phyloP scores from a whole-genome alignment of 208 protist species.

The Leishmania martiniquensis region DNA sequence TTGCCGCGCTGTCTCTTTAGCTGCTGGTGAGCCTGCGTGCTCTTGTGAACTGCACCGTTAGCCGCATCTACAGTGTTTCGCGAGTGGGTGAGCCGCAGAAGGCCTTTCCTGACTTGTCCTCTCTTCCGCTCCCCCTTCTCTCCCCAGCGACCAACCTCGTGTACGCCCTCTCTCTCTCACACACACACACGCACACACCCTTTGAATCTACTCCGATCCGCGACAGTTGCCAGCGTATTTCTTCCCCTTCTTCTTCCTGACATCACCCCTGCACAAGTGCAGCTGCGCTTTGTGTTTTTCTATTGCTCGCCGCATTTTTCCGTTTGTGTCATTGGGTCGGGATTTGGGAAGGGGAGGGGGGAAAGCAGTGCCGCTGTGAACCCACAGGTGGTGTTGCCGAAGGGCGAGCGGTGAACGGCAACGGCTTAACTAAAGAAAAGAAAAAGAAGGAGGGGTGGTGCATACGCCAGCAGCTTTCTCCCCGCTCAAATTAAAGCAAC shows the following conservation, averaged over 20 bases:
- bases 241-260: not conserved
- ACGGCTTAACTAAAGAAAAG: no score
- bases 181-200: not conserved
- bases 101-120: not conserved
- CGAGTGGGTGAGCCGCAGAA: not conserved
- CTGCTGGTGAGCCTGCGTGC: not conserved
- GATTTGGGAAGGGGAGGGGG: no score
- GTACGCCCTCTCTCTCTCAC: not conserved
- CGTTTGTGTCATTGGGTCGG: no score
- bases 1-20: not conserved
- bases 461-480: no score
- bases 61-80: not conserved
- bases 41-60: not conserved
- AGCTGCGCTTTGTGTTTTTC: not conserved
- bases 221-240: not conserved
- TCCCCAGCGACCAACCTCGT: not conserved
- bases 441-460: no score
- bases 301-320: not conserved
- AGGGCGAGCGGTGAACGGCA: no score
- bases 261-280: not conserved
- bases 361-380: no score
- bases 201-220: not conserved
- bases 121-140: not conserved
- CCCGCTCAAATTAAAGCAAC: no score
- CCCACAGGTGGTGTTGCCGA: no score